A percentile compares a stretch with the other conserved stretches of the same genome.
These are phyloP conservation scores for Flaveria linearis DNA, from an alignment of 129 eudicot genomes.

Conservation along the genomic window DNA sequence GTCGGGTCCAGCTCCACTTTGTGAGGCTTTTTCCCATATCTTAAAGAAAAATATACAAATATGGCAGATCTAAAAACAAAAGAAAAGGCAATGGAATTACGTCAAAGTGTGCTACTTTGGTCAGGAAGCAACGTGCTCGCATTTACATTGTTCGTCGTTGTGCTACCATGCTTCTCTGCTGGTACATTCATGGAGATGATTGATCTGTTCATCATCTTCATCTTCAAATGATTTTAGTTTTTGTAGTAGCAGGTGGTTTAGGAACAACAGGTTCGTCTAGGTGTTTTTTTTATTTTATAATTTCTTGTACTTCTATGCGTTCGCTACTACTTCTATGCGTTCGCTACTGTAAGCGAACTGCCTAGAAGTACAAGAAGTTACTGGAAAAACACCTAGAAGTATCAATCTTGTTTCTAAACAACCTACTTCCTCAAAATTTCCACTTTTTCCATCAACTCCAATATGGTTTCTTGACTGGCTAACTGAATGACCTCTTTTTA, in stretches of 20 bases:
- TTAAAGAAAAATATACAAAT: neutral
- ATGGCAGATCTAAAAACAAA: slow-evolving; percentile 52
- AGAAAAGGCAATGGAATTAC: slow-evolving; percentile 53
- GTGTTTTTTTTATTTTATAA: too few species aligned
- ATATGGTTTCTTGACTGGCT: neutral
- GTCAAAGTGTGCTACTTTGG: slow-evolving; percentile 68
- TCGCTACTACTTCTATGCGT: too few species aligned
- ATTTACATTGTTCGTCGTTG: slow-evolving; percentile 86
- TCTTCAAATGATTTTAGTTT: too few species aligned
- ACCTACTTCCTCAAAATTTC: too few species aligned
- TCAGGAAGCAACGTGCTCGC: slow-evolving; percentile 81
- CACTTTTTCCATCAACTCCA: slow-evolving; percentile 7
- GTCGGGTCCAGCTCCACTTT: slow-evolving; percentile 57
- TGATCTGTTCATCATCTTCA: neutral
- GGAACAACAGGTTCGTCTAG: too few species aligned
- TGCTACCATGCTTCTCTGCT: slow-evolving; percentile 90
- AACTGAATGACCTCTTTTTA: neutral
- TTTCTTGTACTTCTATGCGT: too few species aligned
- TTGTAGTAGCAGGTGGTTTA: too few species aligned
- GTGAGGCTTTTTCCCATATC: slow-evolving; percentile 54
- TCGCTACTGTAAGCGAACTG: too few species aligned
- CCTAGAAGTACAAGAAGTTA: too few species aligned
- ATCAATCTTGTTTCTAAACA: too few species aligned
- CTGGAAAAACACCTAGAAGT: too few species aligned
- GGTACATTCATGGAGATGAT: slow-evolving; percentile 85